phyloP scores from a whole-genome alignment of 1,139 yeast species.

The Hyphopichia pseudoburtonii region DNA sequence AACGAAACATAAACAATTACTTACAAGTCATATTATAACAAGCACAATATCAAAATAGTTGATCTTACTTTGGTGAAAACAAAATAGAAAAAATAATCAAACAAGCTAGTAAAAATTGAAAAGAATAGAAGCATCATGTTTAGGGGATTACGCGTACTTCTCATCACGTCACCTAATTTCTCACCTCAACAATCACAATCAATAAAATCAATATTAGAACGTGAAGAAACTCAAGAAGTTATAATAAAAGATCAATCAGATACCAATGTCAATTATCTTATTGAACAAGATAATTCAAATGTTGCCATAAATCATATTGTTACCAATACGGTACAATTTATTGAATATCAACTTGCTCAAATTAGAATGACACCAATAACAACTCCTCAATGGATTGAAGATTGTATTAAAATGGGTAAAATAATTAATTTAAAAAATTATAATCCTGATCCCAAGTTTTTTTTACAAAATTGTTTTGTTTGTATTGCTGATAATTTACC shows the following conservation, averaged over 20 bases:
- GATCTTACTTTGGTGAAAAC: no score
- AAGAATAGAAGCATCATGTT: no score
- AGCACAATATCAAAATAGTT: no score
- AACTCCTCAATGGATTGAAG: slow-evolving; percentile 61
- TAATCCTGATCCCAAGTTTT: slow-evolving; percentile 69
- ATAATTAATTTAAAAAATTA: slow-evolving; percentile 51
- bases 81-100: no score
- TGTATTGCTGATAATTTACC: slow-evolving; percentile 62
- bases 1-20: no score
- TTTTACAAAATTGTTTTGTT: slow-evolving; percentile 61
- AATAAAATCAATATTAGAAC: no score
- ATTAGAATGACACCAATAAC: slow-evolving; percentile 69
- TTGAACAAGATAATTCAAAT: slow-evolving; percentile 7
- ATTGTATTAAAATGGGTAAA: slow-evolving; percentile 44
- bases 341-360: slow-evolving; percentile 51
- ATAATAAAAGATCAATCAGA: slow-evolving; percentile 25
- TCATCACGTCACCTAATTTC: no score
- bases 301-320: slow-evolving; percentile 51
- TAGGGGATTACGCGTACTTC: no score
- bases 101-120: no score
- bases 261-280: slow-evolving; percentile 23
- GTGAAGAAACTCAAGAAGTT: slow-evolving; percentile 15
- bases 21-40: no score
- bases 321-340: slow-evolving; percentile 52
- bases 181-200: no score